Evolutionary conservation across 768 basidiomycete genomes (phyloP), one percentile per base, ranked within the genome.

Genomic region (Scleroderma bovista): DNA sequence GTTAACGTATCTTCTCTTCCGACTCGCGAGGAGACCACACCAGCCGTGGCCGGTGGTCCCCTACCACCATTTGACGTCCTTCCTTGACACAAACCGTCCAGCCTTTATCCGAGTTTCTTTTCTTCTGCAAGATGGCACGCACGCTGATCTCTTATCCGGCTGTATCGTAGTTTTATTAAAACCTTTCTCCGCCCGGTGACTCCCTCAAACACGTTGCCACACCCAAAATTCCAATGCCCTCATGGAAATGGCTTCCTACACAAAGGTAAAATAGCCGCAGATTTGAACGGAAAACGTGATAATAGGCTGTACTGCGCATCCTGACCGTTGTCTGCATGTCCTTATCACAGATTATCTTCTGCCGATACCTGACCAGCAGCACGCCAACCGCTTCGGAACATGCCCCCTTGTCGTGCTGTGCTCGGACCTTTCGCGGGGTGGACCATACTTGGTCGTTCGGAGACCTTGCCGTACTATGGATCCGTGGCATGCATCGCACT

Each of bases 261-360:
- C 22, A 42, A 42, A 42, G 41, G 34, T 36, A 36, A 36, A 36
- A 36, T 36, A n/a, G 11, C 13, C 24, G 41, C 24, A 13, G 24
- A 23, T 47, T 23, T 37, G 23, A 29, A 20, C 23, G 13, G 24
- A 20, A 40, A 40, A 48, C 39, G 47, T 38, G 29, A 29, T 48
- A 48, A 43, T 29, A 26, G 47, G 47, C 38, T 40, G 37, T 40
- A 15, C 39, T 22, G 15, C 19, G 10, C 38, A 32, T 19, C 38
- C 15, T n/a, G 12, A 15, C 24, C 24, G 23, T 15, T 29, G 16
- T 29, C 23, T 20, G 12, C 26, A 37, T 38, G 47, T n/a, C 47
- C 24, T 40, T 48, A 48, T 48, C 47, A 31, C 20, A 26, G 43
- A 50, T 44, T 44, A 50, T 50, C 48, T 44, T 11, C 32, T 13